A percentile compares a stretch with the other conserved stretches of the same genome.
These are phyloP conservation scores for Cladosporium sp. DNA, from an alignment of 2,329 filamentous ascomycete species.

Conservation along the genomic window DNA sequence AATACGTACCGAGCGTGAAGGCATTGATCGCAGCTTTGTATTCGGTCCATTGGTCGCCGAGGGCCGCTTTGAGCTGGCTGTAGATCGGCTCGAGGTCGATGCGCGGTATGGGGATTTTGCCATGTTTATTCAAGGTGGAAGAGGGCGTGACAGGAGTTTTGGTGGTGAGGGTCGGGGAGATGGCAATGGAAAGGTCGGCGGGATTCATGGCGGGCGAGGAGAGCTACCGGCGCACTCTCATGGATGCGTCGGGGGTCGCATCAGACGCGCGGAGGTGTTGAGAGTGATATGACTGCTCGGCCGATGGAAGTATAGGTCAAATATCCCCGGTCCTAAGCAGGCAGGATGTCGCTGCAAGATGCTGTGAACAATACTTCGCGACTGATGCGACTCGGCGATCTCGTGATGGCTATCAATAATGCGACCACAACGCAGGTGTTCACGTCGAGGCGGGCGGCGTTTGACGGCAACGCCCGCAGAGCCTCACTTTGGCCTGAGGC, in stretches of 20 bases:
- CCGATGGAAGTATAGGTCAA: too few relatives aligned
- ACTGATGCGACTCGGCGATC: too few relatives aligned
- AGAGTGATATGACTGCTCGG: too few relatives aligned
- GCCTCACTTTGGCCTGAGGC: too few relatives aligned
- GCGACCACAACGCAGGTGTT: too few relatives aligned
- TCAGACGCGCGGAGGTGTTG: background rate
- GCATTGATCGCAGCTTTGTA: conserved; percentile 57
- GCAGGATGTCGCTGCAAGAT: too few relatives aligned
- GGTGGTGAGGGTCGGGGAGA: conserved; percentile 24
- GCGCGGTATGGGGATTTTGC: conserved; percentile 51
- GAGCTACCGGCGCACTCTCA: conserved; percentile 3
- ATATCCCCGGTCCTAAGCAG: too few relatives aligned
- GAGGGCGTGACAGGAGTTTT: conserved; percentile 24
- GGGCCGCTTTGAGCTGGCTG: conserved; percentile 55
- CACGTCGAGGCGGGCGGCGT: too few relatives aligned
- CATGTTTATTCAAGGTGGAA: conserved; percentile 40
- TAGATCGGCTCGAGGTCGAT: conserved; percentile 62
- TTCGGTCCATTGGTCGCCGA: conserved; percentile 56
- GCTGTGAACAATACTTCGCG: too few relatives aligned
- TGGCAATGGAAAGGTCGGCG: conserved; percentile 27
- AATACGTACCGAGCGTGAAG: conserved; percentile 58
- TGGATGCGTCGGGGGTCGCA: background rate
- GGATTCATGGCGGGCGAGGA: conserved; percentile 29
- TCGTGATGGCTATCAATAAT: too few relatives aligned
- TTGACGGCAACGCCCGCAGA: too few relatives aligned